Evolutionary conservation across 371 early-diverging fungal species (phyloP), one percentile per base, ranked within the genome.

Genomic region (Saksenaea oblongispora): DNA sequence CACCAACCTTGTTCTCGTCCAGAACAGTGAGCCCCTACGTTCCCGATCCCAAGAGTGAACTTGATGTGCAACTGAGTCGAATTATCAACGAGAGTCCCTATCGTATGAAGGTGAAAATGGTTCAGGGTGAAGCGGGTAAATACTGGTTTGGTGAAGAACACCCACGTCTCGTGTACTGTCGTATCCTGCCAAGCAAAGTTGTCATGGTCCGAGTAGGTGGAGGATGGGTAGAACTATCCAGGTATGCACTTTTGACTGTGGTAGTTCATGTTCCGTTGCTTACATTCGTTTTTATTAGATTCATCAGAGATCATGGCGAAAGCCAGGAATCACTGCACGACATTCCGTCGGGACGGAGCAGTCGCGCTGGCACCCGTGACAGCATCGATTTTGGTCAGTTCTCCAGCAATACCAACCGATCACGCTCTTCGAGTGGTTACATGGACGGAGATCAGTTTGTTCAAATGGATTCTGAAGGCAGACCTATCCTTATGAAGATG

Each of bases 201-300:
- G 91, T 92, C n/a, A 90, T 92, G 90, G 91, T 92, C 34, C 85
- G 92, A 24, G 88, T 92, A 27, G 92, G 92, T 22, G 92, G 92
- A 59, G 92, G 92, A 56, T 92, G 92, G 92, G 80, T 76, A 17
- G 89, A 89, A 61, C 66, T 89, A 34, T 80, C 87, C 54, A 82
- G 75, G 70, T 73, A 70, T 61, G 59, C n/a, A n/a, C n/a, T n/a
- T n/a, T n/a, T n/a, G n/a, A n/a, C n/a, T n/a, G n/a, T n/a, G n/a
- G n/a, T n/a, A n/a, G n/a, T n/a, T n/a, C n/a, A n/a, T n/a, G n/a
- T n/a, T n/a, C n/a, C n/a, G n/a, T n/a, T n/a, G n/a, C n/a, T n/a
- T n/a, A 42, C 27, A 11, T 44, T 51, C 14, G 10, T 28, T 14
- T 39, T 34, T 15, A n/a, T 15, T 34, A 24, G 18, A 31, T 34